These are phyloP conservation scores for Candida sp. DNA, from an alignment of 1,139 yeast genomes.

Conservation along the genomic window DNA sequence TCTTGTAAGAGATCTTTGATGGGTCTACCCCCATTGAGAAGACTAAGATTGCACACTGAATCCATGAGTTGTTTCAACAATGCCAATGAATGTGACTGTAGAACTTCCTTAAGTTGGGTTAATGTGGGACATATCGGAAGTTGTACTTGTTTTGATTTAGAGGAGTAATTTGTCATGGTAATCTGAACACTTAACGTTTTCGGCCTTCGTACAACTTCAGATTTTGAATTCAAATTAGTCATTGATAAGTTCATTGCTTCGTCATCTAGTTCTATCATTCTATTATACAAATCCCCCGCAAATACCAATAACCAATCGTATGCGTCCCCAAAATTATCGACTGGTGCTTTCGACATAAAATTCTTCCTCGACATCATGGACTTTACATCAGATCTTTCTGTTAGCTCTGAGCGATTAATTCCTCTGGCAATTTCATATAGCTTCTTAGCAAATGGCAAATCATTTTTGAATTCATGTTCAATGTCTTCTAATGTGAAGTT, in stretches of 20 bases:
- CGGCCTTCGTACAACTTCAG: conserved; percentile 42
- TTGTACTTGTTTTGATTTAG: conserved; percentile 45
- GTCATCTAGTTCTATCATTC: conserved; percentile 74
- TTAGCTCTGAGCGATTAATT: conserved; percentile 46
- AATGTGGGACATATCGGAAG: conserved; percentile 38
- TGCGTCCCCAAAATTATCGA: conserved; percentile 55
- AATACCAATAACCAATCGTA: conserved; percentile 80
- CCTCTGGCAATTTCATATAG: conserved; percentile 69
- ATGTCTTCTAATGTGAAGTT: conserved; percentile 36
- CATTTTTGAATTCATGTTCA: conserved; percentile 31
- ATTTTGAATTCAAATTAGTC: conserved; percentile 18
- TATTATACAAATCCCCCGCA: conserved; percentile 70
- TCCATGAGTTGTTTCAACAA: conserved; percentile 30
- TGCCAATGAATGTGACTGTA: conserved; percentile 28
- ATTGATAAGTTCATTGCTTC: conserved; percentile 43
- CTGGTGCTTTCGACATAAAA: conserved; percentile 52
- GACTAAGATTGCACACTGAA: conserved; percentile 16
- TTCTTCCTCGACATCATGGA: conserved; percentile 91
- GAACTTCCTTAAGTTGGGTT: conserved; percentile 28
- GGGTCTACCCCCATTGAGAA: conserved; percentile 31
- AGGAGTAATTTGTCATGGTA: conserved; percentile 17
- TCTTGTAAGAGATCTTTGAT: conserved; percentile 27
- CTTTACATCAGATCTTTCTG: conserved; percentile 60
- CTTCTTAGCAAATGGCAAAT: conserved; percentile 41
- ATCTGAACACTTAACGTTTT: conserved; percentile 44